phyloP scores from a whole-genome alignment of 1,284 basidiomycete species.

The Puccinia hordei region DNA sequence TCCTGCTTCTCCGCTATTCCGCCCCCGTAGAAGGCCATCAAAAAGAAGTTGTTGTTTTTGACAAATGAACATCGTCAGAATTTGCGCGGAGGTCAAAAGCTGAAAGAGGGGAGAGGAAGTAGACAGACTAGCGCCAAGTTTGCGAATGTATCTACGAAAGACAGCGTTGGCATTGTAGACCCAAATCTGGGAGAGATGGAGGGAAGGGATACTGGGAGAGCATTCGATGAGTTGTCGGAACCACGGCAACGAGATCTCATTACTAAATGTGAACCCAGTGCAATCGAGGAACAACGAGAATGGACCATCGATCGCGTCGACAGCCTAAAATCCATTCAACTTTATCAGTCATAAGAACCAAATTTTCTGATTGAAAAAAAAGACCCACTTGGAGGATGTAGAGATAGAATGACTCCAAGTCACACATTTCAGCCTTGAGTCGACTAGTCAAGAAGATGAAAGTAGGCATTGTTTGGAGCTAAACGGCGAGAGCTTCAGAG shows the following conservation, averaged over 20 bases:
- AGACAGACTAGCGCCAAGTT: constrained; percentile 35
- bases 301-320: constrained; percentile 60
- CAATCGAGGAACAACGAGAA: constrained; percentile 54
- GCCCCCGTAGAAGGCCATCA: too few relatives aligned
- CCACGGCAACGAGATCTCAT: constrained; percentile 49
- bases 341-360: neutral
- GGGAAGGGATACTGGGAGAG: constrained; percentile 25
- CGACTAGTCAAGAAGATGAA: constrained; percentile 37
- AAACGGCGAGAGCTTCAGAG: too few relatives aligned
- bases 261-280: constrained; percentile 48
- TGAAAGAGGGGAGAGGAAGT: neutral
- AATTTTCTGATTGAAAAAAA: neutral
- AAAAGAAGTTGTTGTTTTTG: too few relatives aligned
- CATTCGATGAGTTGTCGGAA: constrained; percentile 48
- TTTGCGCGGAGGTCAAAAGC: neutral
- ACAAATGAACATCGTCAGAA: too few relatives aligned
- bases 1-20: constrained; percentile 46
- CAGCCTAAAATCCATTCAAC: constrained; percentile 57
- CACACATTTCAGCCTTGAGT: constrained; percentile 49
- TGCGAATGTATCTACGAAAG: constrained; percentile 50
- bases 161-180: constrained; percentile 51
- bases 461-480: constrained; percentile 39
- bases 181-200: constrained; percentile 41
- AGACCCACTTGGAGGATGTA: constrained; percentile 43
- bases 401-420: constrained; percentile 49